Evolutionary conservation across 2,329 filamentous ascomycete species (phyloP).

Genomic region (Trichoderma harzianum): DNA sequence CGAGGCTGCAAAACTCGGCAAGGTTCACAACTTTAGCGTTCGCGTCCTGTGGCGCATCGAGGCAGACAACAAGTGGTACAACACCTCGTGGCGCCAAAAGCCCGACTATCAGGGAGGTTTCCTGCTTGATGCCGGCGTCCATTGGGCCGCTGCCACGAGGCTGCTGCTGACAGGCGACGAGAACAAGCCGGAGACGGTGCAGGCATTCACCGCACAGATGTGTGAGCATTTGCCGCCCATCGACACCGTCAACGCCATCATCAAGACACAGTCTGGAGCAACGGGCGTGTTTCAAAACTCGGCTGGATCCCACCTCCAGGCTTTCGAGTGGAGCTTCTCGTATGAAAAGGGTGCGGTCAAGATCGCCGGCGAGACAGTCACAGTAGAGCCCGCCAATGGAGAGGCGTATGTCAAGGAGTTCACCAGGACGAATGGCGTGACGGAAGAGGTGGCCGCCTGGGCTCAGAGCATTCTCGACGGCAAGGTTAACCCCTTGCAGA

Average conservation of each 20-base stretch:
- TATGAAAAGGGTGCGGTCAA: slow-evolving; percentile 56
- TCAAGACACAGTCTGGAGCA: slow-evolving; percentile 52
- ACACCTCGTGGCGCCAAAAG: slow-evolving; percentile 61
- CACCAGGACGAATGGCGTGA: slow-evolving; percentile 51
- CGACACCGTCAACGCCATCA: slow-evolving; percentile 61
- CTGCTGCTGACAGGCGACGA: slow-evolving; percentile 49
- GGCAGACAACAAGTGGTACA: slow-evolving; percentile 44
- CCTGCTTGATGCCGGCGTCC: slow-evolving; percentile 72
- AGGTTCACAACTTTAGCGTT: slow-evolving; percentile 46
- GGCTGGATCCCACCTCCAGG: slow-evolving; percentile 52
- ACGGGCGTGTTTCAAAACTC: slow-evolving; percentile 57
- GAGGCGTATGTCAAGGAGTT: slow-evolving; percentile 40
- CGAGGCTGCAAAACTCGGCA: slow-evolving; percentile 32
- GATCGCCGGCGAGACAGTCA: slow-evolving; percentile 44
- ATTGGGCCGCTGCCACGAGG: slow-evolving; percentile 63
- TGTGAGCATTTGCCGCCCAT: slow-evolving; percentile 59
- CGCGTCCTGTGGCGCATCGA: slow-evolving; percentile 36
- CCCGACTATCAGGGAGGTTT: slow-evolving; percentile 74
- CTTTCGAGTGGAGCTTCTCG: slow-evolving; percentile 54
- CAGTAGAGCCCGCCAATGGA: slow-evolving; percentile 35
- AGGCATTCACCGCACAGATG: slow-evolving; percentile 53
- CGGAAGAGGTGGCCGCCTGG: slow-evolving; percentile 60
- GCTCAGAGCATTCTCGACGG: slow-evolving; percentile 50
- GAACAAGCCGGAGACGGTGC: slow-evolving; percentile 43
- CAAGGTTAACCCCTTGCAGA: slow-evolving; percentile 48